Evolutionary conservation across 257 asterid species (phyloP), one percentile per base, ranked within the genome.

Genomic region (Solanum appendiculatum): DNA sequence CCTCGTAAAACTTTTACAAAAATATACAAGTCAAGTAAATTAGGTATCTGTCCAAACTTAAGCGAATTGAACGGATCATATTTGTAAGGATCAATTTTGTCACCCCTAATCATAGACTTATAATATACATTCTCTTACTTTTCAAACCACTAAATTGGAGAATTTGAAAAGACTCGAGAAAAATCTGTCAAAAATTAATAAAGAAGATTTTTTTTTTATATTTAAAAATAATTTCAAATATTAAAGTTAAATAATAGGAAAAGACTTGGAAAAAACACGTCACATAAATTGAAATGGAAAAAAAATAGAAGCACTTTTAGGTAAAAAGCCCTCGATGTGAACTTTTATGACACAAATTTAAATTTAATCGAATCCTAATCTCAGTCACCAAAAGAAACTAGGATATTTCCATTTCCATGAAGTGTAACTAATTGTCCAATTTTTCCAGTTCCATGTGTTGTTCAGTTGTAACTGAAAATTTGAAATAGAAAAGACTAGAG

Each of bases 401-500:
- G 42, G 77, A 7, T 31, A 68, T 6, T 70, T 34, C 27, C 14
- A 34, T 70, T 33, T 8, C 27, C 34, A 36, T 21, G 20, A 23
- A 39, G 23, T 75, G 58, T 77, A 42, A 40, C 60, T 77, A 77
- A 25, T 7, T 40, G 36, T 11, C 72, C 33, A 34, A 51, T 51
- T 73, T 90, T 68, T 87, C 92, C 85, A 91, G 84, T 92, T 91
- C 82, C 73, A 68, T 91, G 92, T 84, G 88, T 77, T 89, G 93
- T 89, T 88, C 90, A 15, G 14, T 77, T 77, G 63, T 42, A 27
- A 42, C 25, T 44, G 9, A 68, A 29, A 70, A 90, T 87, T 85
- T 90, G 86, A 63, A 11, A 63, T 63, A 75, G 87, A 85, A 86
- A 58, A 82, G 44, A 44, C 84, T 44, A 44, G 9, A 78, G 89